A percentile compares a stretch with the other conserved stretches of the same genome.
Evolutionary conservation across 1,139 yeast species (phyloP).

Genomic region (Wickerhamomyces sp.): DNA sequence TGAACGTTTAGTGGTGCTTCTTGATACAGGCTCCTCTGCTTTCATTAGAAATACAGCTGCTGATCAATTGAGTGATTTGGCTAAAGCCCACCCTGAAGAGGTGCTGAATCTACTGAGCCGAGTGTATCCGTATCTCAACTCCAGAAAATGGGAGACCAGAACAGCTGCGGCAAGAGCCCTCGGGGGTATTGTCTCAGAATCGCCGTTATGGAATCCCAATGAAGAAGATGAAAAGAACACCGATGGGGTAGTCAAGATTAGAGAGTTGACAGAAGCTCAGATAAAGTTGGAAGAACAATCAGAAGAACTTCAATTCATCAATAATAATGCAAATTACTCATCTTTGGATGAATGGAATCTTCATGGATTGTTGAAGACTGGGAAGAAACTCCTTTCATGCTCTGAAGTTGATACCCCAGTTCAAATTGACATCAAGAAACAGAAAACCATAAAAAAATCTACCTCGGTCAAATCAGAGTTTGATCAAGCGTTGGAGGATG

Average conservation of each 20-base stretch:
- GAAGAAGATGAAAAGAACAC: slow-evolving; percentile 25
- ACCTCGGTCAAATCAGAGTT: slow-evolving; percentile 13
- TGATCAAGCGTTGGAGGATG: slow-evolving; percentile 16
- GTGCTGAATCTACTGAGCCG: slow-evolving; percentile 76
- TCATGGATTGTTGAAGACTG: slow-evolving; percentile 58
- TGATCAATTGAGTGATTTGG: slow-evolving; percentile 91
- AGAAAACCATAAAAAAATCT: slow-evolving; percentile 13
- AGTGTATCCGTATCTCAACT: slow-evolving; percentile 82
- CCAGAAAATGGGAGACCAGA: slow-evolving; percentile 93
- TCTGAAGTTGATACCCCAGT: slow-evolving; percentile 40
- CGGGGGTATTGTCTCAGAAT: slow-evolving; percentile 85
- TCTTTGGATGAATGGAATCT: slow-evolving; percentile 62
- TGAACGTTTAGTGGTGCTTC: slow-evolving; percentile 69
- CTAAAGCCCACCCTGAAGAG: slow-evolving; percentile 93
- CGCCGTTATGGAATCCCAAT: slow-evolving; percentile 84
- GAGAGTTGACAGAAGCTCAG: slow-evolving; percentile 20
- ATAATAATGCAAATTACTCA: slow-evolving; percentile 38
- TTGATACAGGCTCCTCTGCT: slow-evolving; percentile 94
- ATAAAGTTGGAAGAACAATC: slow-evolving; percentile 30
- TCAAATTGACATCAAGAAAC: slow-evolving; percentile 27
- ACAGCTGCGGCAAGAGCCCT: slow-evolving; percentile 92
- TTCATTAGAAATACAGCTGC: slow-evolving; percentile 96
- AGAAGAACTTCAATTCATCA: slow-evolving; percentile 32
- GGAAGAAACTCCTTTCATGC: slow-evolving; percentile 66
- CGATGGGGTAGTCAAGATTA: slow-evolving; percentile 15